phyloP scores from a whole-genome alignment of 371 early-diverging fungal species.

The Mucor racemosus region DNA sequence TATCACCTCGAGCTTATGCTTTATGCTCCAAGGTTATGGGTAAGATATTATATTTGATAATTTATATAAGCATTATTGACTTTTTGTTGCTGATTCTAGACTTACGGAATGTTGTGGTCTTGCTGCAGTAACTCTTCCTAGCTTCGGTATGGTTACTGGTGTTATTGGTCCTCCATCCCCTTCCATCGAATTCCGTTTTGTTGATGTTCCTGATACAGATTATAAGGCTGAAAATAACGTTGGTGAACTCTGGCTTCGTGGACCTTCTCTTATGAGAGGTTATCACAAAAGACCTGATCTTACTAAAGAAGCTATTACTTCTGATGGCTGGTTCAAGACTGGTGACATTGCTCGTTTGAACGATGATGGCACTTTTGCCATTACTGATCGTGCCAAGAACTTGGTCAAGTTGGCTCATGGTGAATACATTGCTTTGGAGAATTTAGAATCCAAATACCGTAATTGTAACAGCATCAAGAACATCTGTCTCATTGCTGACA shows the following conservation, averaged over 20 bases:
- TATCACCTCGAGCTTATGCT: constrained; percentile 75
- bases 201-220: constrained; percentile 79
- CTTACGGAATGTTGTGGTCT: constrained; percentile 61
- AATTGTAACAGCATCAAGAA: constrained; percentile 71
- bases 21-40: constrained; percentile 84
- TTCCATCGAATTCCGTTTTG: constrained; percentile 81
- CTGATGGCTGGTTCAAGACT: constrained; percentile 95
- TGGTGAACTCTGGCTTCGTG: constrained; percentile 91
- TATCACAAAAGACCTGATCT: constrained; percentile 83
- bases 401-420: constrained; percentile 89
- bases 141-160: constrained; percentile 52
- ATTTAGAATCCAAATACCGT: constrained; percentile 88
- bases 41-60: constrained; percentile 9
- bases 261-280: constrained; percentile 88
- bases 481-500: constrained; percentile 83
- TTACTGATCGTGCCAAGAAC: constrained; percentile 90
- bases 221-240: constrained; percentile 72
- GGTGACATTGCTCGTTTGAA: constrained; percentile 92
- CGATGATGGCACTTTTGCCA: constrained; percentile 65
- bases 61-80: not conserved
- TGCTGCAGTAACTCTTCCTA: constrained; percentile 55
- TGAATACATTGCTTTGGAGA: constrained; percentile 96
- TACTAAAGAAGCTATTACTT: constrained; percentile 78
- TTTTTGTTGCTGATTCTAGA: constrained; percentile 27
- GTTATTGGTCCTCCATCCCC: constrained; percentile 79